Evolutionary conservation across 73 alveolate genomes (phyloP).

Genomic region (Tetrahymena thermophila): DNA sequence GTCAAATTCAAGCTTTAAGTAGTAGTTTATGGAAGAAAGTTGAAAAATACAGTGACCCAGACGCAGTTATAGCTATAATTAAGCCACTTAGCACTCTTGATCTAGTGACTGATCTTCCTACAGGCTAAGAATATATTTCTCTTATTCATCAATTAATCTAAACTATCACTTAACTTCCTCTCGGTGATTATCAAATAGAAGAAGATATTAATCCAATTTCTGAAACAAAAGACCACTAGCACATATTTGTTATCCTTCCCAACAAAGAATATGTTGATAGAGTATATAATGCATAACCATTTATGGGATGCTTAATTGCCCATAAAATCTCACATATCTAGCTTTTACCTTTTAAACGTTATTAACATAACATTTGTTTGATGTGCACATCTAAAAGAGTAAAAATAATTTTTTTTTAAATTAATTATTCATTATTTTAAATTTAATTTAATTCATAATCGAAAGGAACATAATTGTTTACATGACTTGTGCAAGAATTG

Average conservation of each 20-base stretch:
- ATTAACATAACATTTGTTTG: neutral
- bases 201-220: neutral
- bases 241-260: neutral
- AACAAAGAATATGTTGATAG: neutral
- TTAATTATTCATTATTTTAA: neutral
- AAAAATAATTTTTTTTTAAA: neutral
- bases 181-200: neutral
- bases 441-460: neutral
- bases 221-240: neutral
- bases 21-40: neutral
- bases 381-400: neutral
- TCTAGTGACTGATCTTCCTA: neutral
- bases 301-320: neutral
- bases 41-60: neutral
- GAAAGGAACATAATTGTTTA: neutral
- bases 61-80: neutral
- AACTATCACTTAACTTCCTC: neutral
- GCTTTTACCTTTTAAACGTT: neutral
- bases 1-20: neutral
- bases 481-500: neutral
- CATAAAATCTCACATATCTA: neutral
- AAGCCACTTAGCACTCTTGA: neutral
- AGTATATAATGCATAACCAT: neutral
- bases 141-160: neutral
- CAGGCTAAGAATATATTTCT: neutral